phyloP scores from a whole-genome alignment of 257 asterid species.

The Jacaranda copaia region DNA sequence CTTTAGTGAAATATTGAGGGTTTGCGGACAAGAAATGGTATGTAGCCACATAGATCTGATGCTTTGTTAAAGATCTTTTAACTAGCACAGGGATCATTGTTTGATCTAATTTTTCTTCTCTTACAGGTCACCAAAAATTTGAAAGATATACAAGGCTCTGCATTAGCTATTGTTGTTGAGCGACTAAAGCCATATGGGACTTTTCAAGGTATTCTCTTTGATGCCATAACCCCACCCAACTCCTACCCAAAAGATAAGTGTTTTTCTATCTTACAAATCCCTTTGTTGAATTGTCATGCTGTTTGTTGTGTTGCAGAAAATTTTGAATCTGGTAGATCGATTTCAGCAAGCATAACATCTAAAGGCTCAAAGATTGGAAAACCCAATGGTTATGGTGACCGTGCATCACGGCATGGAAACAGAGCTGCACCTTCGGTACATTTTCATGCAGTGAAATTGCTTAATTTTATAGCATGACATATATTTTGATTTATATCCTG shows the following conservation, averaged over 20 bases:
- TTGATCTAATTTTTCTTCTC: constrained; percentile 9
- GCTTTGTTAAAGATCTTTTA: constrained; percentile 24
- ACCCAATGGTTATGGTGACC: constrained; percentile 33
- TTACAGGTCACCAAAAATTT: constrained; percentile 86
- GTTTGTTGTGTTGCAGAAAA: constrained; percentile 55
- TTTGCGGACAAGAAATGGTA: constrained; percentile 96
- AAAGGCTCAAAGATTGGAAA: constrained; percentile 77
- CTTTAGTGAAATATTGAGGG: constrained; percentile 85
- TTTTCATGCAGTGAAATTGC: constrained; percentile 40
- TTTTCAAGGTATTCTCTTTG: constrained; percentile 59
- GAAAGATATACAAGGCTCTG: constrained; percentile 95
- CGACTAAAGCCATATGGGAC: constrained; percentile 74
- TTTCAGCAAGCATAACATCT: constrained; percentile 59
- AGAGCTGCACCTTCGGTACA: constrained; percentile 80
- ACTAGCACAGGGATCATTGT: not conserved
- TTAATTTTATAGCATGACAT: not conserved
- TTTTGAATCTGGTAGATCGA: constrained; percentile 67
- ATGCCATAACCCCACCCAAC: not conserved
- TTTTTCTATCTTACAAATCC: constrained; percentile 15
- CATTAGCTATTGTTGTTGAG: constrained; percentile 90
- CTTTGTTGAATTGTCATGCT: constrained; percentile 29
- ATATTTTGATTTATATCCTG: constrained; percentile 30
- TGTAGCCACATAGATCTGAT: constrained; percentile 30
- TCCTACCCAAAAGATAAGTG: not conserved
- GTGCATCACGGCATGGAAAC: constrained; percentile 76